Base-by-base conservation (phyloP, 225 moss, liverwort and hornwort species). In the Bryum argenteum region DNA sequence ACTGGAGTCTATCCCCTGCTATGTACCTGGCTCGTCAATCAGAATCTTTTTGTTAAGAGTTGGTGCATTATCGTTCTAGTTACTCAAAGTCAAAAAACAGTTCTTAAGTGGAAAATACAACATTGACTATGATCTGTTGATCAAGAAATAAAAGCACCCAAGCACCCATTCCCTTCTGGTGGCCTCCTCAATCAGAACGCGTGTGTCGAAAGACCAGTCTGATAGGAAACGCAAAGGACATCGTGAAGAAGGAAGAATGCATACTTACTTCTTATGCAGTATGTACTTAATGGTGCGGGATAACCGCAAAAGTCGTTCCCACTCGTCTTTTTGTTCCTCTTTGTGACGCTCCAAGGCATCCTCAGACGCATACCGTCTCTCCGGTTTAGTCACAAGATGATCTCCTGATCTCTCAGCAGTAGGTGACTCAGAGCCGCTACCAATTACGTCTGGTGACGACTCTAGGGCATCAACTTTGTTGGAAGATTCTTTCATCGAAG, bases 1-100 rank as follows among this genome's bases (percentile, higher is more conserved):
- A 50, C 0, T 64, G 75, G 16, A 95, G 75, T 68, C 79, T 84
- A 19, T 89, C 84, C 37, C 83, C 88, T 16, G 74, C 69, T 13
- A 41, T 14, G 73, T 86, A 95, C 75, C 95, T 95, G 80, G 42
- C 73, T 73, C 77, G 57, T 54, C 45, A 55, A 71, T 58, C n/a
- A 47, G 47, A 45, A 23, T 51, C 9, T 45, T 24, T 45, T n/a
- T 63, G 73, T 74, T 39, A 52, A 44, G 61, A 8, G 38, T 51
- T 47, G 37, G 62, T 62, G 22, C 52, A 44, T 50, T 40, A 11
- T 37, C 33, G 47, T 50, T 74, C 60, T 54, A 66, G 61, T 6
- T 33, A 41, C 58, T 65, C 33, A 17, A 17, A 70, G 62, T 63
- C 63, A 71, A 43, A 71, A 43, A 57, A 78, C 48, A 41, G 33